These are phyloP conservation scores for Marasmius oreades DNA, from an alignment of 1,284 basidiomycete species.

Conservation along the genomic window DNA sequence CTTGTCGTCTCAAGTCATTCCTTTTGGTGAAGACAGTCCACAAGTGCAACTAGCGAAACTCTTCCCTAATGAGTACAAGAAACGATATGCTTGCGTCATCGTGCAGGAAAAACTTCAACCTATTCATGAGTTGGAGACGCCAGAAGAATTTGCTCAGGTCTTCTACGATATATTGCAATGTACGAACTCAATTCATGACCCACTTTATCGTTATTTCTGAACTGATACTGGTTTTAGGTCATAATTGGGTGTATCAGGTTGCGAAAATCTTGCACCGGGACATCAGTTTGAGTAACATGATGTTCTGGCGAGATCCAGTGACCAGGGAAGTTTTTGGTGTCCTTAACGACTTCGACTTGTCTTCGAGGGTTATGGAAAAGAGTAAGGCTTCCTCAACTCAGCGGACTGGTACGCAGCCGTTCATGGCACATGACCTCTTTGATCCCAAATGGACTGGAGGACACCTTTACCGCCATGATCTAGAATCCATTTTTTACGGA, in stretches of 20 bases:
- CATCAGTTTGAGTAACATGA: slow-evolving; percentile 5
- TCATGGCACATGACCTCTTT: slow-evolving; percentile 8
- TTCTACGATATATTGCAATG: neutral
- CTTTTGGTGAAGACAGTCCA: no score
- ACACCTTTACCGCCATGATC: slow-evolving; percentile 9
- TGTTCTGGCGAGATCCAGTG: slow-evolving; percentile 1
- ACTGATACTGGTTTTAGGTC: neutral
- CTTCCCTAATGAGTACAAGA: neutral
- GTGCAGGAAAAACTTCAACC: neutral
- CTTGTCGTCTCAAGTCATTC: no score
- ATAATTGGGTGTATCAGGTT: slow-evolving; percentile 2
- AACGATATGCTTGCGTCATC: neutral
- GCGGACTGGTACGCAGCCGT: slow-evolving; percentile 7
- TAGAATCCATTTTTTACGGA: slow-evolving; percentile 9
- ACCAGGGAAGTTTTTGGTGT: slow-evolving; percentile 5
- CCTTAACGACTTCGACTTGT: slow-evolving; percentile 10
- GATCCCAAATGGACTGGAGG: neutral
- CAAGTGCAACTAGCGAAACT: no score
- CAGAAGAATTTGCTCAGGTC: neutral
- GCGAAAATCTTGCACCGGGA: slow-evolving; percentile 7
- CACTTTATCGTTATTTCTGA: no score
- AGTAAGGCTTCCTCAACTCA: neutral
- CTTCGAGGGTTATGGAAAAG: neutral
- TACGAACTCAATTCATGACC: neutral
- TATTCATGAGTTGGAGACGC: neutral